These are phyloP conservation scores for Umbelopsis ramanniana DNA, from an alignment of 192 early-diverging fungal species.

Conservation along the genomic window DNA sequence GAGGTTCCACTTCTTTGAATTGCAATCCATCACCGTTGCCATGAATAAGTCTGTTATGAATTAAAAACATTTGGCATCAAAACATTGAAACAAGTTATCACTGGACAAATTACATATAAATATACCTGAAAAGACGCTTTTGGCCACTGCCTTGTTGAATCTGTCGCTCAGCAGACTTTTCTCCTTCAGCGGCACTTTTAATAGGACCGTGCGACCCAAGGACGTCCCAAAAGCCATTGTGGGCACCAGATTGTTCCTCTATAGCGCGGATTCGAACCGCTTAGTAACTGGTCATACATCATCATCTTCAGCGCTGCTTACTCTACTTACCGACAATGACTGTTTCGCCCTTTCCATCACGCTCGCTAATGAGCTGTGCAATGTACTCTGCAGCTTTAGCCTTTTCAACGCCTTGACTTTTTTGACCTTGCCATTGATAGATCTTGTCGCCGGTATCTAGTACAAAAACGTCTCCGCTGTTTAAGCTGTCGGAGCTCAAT, in stretches of 20 bases:
- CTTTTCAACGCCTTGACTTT: constrained; percentile 66
- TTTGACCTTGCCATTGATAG: constrained; percentile 71
- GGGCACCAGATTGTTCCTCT: constrained; percentile 65
- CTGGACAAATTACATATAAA: constrained; percentile 1
- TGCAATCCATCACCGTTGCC: constrained; percentile 25
- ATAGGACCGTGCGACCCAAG: constrained; percentile 68
- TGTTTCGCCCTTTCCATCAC: constrained; percentile 60
- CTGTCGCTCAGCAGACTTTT: constrained; percentile 9
- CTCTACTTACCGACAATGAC: constrained; percentile 63
- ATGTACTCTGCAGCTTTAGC: constrained; percentile 72
- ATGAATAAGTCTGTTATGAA: not conserved
- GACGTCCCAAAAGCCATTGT: constrained; percentile 62
- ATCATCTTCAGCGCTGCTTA: not conserved
- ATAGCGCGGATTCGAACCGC: not conserved
- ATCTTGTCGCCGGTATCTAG: constrained; percentile 70
- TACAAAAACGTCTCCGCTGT: constrained; percentile 78
- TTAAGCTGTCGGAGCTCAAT: constrained; percentile 53
- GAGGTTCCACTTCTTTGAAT: constrained; percentile 62
- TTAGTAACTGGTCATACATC: too few species aligned
- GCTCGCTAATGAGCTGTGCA: constrained; percentile 60
- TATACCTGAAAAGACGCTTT: constrained; percentile 17
- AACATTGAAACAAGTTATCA: not conserved
- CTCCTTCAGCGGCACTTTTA: constrained; percentile 52
- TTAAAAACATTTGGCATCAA: too few species aligned
- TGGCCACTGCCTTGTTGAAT: constrained; percentile 10